These are phyloP conservation scores for Colletotrichum australisinense DNA, from an alignment of 2,329 filamentous ascomycete species.

Conservation along the genomic window DNA sequence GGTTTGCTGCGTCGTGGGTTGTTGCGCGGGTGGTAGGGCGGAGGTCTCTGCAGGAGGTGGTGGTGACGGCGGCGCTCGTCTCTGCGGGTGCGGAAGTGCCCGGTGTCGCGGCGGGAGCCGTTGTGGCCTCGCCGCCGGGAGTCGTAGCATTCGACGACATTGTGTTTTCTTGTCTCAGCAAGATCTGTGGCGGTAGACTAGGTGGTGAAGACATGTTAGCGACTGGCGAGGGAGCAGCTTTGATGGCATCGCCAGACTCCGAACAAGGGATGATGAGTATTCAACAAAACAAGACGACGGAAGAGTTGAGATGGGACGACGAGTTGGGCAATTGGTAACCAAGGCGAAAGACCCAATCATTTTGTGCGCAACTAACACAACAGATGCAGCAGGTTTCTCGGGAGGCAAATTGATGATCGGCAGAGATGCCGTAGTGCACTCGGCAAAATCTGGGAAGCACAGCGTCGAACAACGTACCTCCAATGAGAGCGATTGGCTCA, in stretches of 20 bases:
- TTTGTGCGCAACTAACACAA: slow-evolving; percentile 12
- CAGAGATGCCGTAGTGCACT: slow-evolving; percentile 21
- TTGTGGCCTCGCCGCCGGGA: slow-evolving; percentile 28
- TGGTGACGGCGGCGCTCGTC: slow-evolving; percentile 3
- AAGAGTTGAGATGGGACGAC: not conserved
- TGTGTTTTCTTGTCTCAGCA: slow-evolving; percentile 41
- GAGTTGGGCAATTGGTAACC: not conserved
- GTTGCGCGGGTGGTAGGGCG: slow-evolving; percentile 33
- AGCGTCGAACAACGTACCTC: slow-evolving; percentile 25
- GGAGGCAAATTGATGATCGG: slow-evolving; percentile 24
- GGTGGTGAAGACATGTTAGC: slow-evolving; percentile 43
- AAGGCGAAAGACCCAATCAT: not conserved
- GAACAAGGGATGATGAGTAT: not conserved
- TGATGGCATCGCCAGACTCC: slow-evolving; percentile 4
- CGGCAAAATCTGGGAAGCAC: slow-evolving; percentile 18
- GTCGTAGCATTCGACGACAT: slow-evolving; percentile 40
- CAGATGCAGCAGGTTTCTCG: slow-evolving; percentile 6
- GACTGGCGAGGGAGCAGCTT: not conserved
- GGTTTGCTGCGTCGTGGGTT: slow-evolving; percentile 24
- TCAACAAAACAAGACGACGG: not conserved
- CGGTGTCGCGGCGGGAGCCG: slow-evolving; percentile 26
- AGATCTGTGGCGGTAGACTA: slow-evolving; percentile 40
- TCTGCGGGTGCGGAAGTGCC: slow-evolving; percentile 14
- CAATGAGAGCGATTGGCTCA: slow-evolving; percentile 20
- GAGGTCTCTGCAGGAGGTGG: slow-evolving; percentile 30